Evolutionary conservation across 2,329 filamentous ascomycete species (phyloP).

Genomic region (Fusarium pilosicola): DNA sequence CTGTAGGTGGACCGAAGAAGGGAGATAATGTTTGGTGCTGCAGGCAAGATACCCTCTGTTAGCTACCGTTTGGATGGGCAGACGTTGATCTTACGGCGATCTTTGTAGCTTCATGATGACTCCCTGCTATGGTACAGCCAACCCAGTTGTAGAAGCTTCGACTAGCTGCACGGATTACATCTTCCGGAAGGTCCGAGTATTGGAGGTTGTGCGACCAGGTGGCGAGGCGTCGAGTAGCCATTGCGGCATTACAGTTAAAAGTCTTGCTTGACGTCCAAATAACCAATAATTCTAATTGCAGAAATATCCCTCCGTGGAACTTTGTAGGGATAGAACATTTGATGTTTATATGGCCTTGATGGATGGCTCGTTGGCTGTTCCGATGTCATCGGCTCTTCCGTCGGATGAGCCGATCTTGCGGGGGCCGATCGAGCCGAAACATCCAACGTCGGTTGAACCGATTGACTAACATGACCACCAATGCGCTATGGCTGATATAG

Average conservation of each 20-base stretch:
- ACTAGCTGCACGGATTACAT: not conserved
- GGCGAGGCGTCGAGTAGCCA: conserved; percentile 4
- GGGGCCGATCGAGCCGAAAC: not conserved
- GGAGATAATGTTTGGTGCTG: not conserved
- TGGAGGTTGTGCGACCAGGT: conserved; percentile 1
- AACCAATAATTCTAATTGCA: no score
- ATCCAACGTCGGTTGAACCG: not conserved
- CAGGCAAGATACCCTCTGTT: rapidly evolving
- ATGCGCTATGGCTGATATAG: not conserved
- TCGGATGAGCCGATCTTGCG: not conserved
- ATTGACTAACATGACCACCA: not conserved
- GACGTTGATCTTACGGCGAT: not conserved
- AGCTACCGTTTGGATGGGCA: not conserved
- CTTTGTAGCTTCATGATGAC: not conserved
- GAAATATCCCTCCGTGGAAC: rapidly evolving
- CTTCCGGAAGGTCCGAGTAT: conserved; percentile 1
- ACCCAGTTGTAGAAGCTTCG: conserved; percentile 6
- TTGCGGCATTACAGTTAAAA: not conserved
- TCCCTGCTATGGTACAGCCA: not conserved
- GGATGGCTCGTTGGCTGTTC: not conserved
- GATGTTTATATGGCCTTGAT: not conserved
- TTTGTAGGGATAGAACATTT: no score
- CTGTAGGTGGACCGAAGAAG: not conserved
- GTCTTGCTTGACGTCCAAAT: no score
- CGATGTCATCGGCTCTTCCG: not conserved